Base-by-base conservation (phyloP, 78 protist genomes). In the Mantamonas sphyraenae region DNA sequence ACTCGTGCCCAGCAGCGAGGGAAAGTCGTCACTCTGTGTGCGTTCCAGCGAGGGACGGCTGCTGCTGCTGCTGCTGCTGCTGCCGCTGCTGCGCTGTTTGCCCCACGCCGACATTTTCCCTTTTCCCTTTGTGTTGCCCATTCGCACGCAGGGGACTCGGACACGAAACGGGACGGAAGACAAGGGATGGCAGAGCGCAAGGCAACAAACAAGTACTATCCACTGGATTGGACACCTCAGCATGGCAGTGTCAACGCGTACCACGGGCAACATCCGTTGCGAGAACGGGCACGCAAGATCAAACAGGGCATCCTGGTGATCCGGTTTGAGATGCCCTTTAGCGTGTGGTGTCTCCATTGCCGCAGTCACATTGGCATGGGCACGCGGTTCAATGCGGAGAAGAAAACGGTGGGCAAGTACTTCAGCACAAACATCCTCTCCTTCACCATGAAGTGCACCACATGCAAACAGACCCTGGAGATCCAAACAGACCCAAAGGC, bases 251-350 rank as follows among this genome's bases (percentile, higher is more conserved):
- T 72, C 62, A 72, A 72, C 77, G 45, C 1, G 43, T 61, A 34
- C 14, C 33, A 16, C 2, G 77, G 77, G n/a, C 38, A 28, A 39
- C 77, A 72, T 33, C 69, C 77, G 4, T 56, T 72, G 61, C 67
- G 77, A 20, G 77, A 77, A 9, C 74, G 82, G 3, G 74, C 73
- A 50, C 63, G 65, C 35, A 77, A 77, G 50, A 28, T 77, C 14
- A 17, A 38, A 28, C 68, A 77, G 62, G 83, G 83, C 22, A 71
- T 78, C 8, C 76, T 78, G 30, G 57, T 78, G 1, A 47, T 78
- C 38, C 62, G 83, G 42, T 78, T 77, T 39, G 82, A 77, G 70
- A 33, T 68, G 70, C 82, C 82, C 20, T 68, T 24, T 64, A 68
- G 68, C 50, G 33, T 67, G 9, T 77, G 82, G 82, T 77, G 82